phyloP scores from a whole-genome alignment of 176 grass and related monocot species.

The Aegilops umbellulata region DNA sequence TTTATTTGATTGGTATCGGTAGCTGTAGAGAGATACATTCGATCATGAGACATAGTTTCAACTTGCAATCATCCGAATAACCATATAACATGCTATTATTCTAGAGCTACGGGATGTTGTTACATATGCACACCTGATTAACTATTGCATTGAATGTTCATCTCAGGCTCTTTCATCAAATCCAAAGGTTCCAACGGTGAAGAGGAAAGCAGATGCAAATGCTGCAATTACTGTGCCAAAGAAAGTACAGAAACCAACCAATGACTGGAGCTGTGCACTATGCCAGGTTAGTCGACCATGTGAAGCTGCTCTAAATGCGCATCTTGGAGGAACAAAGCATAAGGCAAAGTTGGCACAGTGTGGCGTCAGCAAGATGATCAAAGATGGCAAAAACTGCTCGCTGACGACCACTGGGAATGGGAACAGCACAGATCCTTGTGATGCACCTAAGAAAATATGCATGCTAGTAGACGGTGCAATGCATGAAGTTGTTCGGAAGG shows the following conservation, averaged over 20 bases:
- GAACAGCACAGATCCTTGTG: not conserved
- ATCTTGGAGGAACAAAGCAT: conserved; percentile 39
- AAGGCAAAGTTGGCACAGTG: conserved; percentile 29
- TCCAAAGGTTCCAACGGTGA: not conserved
- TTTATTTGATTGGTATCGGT: not conserved
- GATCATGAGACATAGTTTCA: not conserved
- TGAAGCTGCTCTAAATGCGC: conserved; percentile 27
- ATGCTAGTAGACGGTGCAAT: conserved; percentile 38
- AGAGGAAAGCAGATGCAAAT: conserved; percentile 25
- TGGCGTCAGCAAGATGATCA: not conserved
- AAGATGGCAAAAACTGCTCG: not conserved
- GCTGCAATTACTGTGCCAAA: not conserved
- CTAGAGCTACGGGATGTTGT: not conserved
- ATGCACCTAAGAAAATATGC: conserved; percentile 30
- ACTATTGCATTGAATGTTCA: conserved; percentile 1
- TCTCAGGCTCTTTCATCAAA: conserved; percentile 35
- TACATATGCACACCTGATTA: conserved; percentile 7
- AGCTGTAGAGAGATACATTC: not conserved
- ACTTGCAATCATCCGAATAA: conserved; percentile 3
- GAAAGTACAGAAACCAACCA: not conserved
- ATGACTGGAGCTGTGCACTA: conserved; percentile 43
- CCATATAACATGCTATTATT: conserved; percentile 5
- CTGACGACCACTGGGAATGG: not conserved
- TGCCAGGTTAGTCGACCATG: conserved; percentile 37
- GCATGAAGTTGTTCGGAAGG: conserved; percentile 40